A percentile compares a stretch with the other conserved stretches of the same genome.
Evolutionary conservation across 805 yeast genomes (phyloP).

Genomic region (Metschnikowia kunwiensis): DNA sequence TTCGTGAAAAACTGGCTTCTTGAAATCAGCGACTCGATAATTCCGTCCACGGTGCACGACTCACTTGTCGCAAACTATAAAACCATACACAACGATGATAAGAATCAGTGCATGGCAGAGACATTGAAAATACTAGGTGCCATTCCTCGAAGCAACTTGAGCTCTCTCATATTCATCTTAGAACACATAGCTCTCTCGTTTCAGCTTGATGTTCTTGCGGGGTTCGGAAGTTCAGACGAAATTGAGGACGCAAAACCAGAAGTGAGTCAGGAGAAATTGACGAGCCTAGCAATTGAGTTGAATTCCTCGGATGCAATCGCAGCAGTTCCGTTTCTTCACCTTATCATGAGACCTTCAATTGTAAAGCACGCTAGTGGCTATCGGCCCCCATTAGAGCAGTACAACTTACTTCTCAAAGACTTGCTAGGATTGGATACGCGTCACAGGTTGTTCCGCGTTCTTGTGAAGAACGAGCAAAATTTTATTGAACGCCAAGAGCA

Average conservation of each 20-base stretch:
- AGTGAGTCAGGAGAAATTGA: conserved; percentile 1
- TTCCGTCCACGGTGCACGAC: conserved; percentile 41
- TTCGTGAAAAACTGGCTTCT: conserved; percentile 40
- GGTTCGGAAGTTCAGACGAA: conserved; percentile 29
- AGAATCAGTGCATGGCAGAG: conserved; percentile 11
- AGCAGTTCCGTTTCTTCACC: conserved; percentile 39
- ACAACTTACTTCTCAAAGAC: conserved; percentile 26
- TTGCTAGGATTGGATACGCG: conserved; percentile 27
- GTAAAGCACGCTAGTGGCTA: conserved; percentile 36
- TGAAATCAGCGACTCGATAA: conserved; percentile 39
- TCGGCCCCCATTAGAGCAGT: conserved; percentile 35
- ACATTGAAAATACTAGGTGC: conserved; percentile 27
- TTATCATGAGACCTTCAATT: conserved; percentile 40
- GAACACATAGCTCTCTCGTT: conserved; percentile 33
- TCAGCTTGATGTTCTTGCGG: conserved; percentile 20
- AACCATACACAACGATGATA: conserved; percentile 9
- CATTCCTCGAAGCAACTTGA: conserved; percentile 39
- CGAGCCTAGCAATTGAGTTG: conserved; percentile 16
- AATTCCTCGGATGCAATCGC: conserved; percentile 39
- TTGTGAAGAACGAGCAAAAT: conserved; percentile 12
- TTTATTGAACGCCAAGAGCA: conserved; percentile 27
- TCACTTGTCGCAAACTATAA: conserved; percentile 23
- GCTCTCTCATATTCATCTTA: conserved; percentile 33
- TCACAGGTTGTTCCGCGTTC: conserved; percentile 5
- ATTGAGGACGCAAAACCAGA: conserved; percentile 10